These are phyloP conservation scores for Orbilia blumenaviensis DNA, from an alignment of 2,329 filamentous ascomycete genomes.

Conservation along the genomic window DNA sequence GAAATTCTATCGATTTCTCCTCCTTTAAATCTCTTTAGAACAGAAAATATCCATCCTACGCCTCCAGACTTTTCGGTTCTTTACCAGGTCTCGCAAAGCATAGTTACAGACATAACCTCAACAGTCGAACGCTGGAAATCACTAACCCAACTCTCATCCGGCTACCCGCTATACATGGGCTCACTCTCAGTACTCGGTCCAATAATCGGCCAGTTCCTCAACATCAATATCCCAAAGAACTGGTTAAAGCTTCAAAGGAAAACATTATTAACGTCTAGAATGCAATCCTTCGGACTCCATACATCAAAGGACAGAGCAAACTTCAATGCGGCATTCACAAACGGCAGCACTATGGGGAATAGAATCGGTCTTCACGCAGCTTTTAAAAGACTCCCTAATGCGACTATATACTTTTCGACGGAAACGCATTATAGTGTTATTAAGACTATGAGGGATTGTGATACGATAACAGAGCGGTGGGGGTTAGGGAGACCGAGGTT, in stretches of 20 bases:
- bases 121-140: conserved; percentile 23
- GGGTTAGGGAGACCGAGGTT: neutral
- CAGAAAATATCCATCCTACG: neutral
- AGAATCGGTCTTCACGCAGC: conserved; percentile 40
- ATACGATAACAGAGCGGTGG: conserved; percentile 14
- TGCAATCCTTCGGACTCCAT: conserved; percentile 14
- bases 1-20: neutral
- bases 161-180: conserved; percentile 24
- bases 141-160: neutral
- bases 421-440: conserved; percentile 34
- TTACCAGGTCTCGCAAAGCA: neutral
- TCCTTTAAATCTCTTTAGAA: neutral
- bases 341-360: conserved; percentile 40
- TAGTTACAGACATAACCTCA: neutral
- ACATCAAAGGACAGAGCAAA: neutral
- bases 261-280: neutral
- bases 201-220: conserved; percentile 14
- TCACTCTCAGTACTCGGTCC: conserved; percentile 16
- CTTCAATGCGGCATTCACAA: conserved; percentile 16
- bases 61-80: neutral
- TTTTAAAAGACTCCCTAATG: neutral
- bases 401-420: conserved; percentile 24
- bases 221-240: neutral
- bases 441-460: conserved; percentile 26
- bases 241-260: neutral